These are phyloP conservation scores for Maudiozyma pseudohumilis DNA, from an alignment of 805 yeast genomes.

Conservation along the genomic window DNA sequence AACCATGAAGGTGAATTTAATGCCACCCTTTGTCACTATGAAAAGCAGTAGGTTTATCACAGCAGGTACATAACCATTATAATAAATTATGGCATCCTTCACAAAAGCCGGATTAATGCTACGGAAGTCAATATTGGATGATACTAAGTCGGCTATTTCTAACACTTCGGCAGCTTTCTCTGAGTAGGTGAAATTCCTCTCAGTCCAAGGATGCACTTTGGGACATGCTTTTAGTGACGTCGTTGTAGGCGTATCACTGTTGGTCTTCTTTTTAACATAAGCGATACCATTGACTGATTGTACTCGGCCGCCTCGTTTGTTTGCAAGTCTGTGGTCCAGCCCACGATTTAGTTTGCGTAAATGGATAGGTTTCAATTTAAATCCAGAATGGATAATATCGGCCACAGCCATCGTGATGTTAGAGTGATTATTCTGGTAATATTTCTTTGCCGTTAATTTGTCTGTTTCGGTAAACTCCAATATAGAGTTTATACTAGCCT, in stretches of 20 bases:
- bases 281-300: slow-evolving; percentile 25
- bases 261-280: slow-evolving; percentile 5
- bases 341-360: background rate
- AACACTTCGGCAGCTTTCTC: slow-evolving; percentile 17
- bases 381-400: slow-evolving; percentile 23
- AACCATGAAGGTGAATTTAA: slow-evolving; percentile 1
- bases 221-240: background rate
- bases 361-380: background rate
- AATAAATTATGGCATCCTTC: slow-evolving; percentile 32
- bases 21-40: slow-evolving; percentile 1
- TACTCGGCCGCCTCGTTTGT: slow-evolving; percentile 27
- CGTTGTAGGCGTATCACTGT: background rate
- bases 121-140: slow-evolving; percentile 29
- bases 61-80: slow-evolving; percentile 33
- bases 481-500: slow-evolving; percentile 16
- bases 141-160: slow-evolving; percentile 29
- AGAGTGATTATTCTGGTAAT: slow-evolving; percentile 24
- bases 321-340: too few species aligned
- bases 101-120: slow-evolving; percentile 34
- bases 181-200: slow-evolving; percentile 5
- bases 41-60: slow-evolving; percentile 1
- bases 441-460: slow-evolving; percentile 14
- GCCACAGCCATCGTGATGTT: slow-evolving; percentile 30
- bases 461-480: slow-evolving; percentile 13
- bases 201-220: background rate